Evolutionary conservation across 805 yeast genomes (phyloP).

Genomic region (Ogataea methanolica): DNA sequence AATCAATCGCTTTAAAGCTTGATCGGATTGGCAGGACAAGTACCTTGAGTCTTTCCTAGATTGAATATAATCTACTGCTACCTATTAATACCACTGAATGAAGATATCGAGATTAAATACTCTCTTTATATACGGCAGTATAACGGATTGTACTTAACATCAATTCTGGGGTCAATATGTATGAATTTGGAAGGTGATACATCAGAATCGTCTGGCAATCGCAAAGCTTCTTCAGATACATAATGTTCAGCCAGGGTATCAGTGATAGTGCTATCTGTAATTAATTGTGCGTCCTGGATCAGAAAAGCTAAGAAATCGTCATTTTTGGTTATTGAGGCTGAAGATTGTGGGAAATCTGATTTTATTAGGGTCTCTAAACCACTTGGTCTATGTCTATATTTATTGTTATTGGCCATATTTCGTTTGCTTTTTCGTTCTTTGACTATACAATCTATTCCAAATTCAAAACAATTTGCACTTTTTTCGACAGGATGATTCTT

Average conservation of each 20-base stretch:
- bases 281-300: too few relatives aligned
- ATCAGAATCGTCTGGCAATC: not conserved
- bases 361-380: too few relatives aligned
- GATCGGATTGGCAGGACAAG: not conserved
- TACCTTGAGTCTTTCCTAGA: not conserved
- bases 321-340: too few relatives aligned
- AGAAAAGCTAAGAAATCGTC: too few relatives aligned
- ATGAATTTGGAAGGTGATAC: not conserved
- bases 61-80: not conserved
- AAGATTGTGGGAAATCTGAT: too few relatives aligned
- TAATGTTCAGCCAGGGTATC: too few relatives aligned
- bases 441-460: constrained; percentile 60
- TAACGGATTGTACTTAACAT: not conserved
- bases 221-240: not conserved
- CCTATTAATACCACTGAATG: not conserved
- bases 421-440: constrained; percentile 37
- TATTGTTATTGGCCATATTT: not conserved
- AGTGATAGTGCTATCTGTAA: too few relatives aligned
- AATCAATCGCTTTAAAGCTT: not conserved
- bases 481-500: constrained; percentile 34
- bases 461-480: constrained; percentile 61
- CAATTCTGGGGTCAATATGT: not conserved
- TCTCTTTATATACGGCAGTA: not conserved
- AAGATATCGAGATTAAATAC: not conserved
- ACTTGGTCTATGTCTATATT: too few relatives aligned